phyloP scores from a whole-genome alignment of 2,329 filamentous ascomycete species.

The Colletotrichum lupini region DNA sequence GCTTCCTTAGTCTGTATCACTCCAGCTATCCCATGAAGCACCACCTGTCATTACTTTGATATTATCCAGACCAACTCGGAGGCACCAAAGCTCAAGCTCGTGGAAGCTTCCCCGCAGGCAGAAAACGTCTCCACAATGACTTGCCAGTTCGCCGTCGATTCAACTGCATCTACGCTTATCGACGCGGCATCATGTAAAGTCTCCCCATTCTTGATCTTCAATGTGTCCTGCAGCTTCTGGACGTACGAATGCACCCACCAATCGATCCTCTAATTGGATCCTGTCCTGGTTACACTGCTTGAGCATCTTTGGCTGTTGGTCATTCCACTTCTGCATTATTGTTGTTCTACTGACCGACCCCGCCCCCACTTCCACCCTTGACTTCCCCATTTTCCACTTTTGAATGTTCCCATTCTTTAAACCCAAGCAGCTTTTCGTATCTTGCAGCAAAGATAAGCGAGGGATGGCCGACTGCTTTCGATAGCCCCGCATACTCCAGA shows the following conservation, averaged over 20 bases:
- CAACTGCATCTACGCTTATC: slow-evolving; percentile 9
- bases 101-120: neutral
- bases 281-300: neutral
- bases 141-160: neutral
- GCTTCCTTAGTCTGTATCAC: neutral
- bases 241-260: neutral
- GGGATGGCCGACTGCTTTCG: neutral
- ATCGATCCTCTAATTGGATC: neutral
- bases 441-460: neutral
- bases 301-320: neutral
- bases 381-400: neutral
- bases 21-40: neutral
- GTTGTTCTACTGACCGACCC: neutral
- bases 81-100: neutral
- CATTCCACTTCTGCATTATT: neutral
- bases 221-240: neutral
- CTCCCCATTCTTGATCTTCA: neutral
- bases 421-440: neutral
- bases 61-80: neutral
- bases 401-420: neutral
- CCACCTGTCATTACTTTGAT: neutral
- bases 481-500: neutral
- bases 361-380: neutral
- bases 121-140: slow-evolving; percentile 4
- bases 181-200: neutral